Percentiles rank a stretch among this genome's conserved stretches.
Evolutionary conservation across 495 filamentous ascomycete genomes (phyloP).

Genomic region (Neurospora sublineolata): DNA sequence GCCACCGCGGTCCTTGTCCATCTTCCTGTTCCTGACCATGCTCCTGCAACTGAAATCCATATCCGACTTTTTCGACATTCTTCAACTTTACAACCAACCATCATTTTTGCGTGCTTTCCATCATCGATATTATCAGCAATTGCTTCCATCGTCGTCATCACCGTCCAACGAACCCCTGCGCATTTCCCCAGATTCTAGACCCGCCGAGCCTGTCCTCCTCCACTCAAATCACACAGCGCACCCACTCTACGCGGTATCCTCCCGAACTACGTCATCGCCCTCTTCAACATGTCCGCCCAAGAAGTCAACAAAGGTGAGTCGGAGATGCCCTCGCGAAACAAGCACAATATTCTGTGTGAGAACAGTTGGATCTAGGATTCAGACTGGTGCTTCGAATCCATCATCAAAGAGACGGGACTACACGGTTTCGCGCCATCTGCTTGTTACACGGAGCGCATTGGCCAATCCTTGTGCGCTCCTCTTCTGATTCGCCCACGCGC

Average conservation of each 20-base stretch:
- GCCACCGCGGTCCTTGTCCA: not conserved
- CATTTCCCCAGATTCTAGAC: not conserved
- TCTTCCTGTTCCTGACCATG: not conserved
- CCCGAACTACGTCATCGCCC: not conserved
- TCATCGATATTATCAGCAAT: not conserved
- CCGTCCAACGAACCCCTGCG: not conserved
- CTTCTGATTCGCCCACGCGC: not conserved
- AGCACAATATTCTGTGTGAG: not conserved
- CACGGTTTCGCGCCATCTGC: not conserved
- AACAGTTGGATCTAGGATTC: not conserved
- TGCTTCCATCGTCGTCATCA: not conserved
- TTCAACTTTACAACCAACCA: not conserved
- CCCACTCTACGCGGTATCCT: not conserved
- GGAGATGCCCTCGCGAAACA: not conserved
- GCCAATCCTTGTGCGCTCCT: not conserved
- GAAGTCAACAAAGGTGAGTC: slow-evolving; percentile 32
- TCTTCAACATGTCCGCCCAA: slow-evolving; percentile 17
- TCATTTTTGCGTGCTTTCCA: not conserved
- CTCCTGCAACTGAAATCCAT: not conserved
- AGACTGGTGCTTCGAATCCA: not conserved
- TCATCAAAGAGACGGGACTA: not conserved
- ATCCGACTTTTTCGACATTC: not conserved
- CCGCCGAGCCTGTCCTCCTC: not conserved
- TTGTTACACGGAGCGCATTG: not conserved
- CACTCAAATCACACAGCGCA: not conserved